These are phyloP conservation scores for Cutaneotrichosporon sp. DNA, from an alignment of 1,284 basidiomycete species.

Conservation along the genomic window DNA sequence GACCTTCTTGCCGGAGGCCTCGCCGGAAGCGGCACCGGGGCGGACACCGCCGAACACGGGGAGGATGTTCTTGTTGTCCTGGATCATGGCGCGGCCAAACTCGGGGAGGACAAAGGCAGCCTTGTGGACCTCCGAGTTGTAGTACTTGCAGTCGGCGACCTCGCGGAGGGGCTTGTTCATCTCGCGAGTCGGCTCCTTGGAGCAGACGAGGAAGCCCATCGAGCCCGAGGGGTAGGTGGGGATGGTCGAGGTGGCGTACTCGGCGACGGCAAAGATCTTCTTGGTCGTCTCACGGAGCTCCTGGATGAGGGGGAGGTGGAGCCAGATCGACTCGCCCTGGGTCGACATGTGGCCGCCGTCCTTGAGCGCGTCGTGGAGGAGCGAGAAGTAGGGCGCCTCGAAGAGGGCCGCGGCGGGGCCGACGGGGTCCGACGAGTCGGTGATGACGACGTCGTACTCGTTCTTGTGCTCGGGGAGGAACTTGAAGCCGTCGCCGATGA, in stretches of 20 bases:
- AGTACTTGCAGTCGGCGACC: slow-evolving; percentile 61
- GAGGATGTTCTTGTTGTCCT: slow-evolving; percentile 68
- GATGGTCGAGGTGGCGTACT: slow-evolving; percentile 96
- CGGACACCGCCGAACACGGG: slow-evolving; percentile 65
- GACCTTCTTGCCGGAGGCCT: slow-evolving; percentile 65
- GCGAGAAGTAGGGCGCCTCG: slow-evolving; percentile 95
- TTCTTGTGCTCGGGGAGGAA: slow-evolving; percentile 88
- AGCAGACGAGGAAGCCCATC: slow-evolving; percentile 93
- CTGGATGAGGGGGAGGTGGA: slow-evolving; percentile 87
- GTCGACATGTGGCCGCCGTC: slow-evolving; percentile 94
- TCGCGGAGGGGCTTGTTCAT: slow-evolving; percentile 69
- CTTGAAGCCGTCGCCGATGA: slow-evolving; percentile 96
- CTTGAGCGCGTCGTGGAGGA: slow-evolving; percentile 84
- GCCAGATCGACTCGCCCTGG: slow-evolving; percentile 95
- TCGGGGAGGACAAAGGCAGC: slow-evolving; percentile 89
- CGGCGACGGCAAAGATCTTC: slow-evolving; percentile 77
- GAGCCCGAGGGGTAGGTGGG: slow-evolving; percentile 97
- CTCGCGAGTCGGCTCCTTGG: slow-evolving; percentile 72
- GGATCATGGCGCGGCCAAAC: slow-evolving; percentile 75
- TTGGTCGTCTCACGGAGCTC: slow-evolving; percentile 73
- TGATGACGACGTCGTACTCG: slow-evolving; percentile 97
- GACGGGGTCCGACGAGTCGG: slow-evolving; percentile 97
- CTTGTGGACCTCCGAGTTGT: slow-evolving; percentile 21
- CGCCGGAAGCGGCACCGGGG: slow-evolving; percentile 57
- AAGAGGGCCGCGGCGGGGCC: slow-evolving; percentile 94